These are phyloP conservation scores for Colletotrichum ledebouriae DNA, from an alignment of 2,329 filamentous ascomycete species.

Conservation along the genomic window DNA sequence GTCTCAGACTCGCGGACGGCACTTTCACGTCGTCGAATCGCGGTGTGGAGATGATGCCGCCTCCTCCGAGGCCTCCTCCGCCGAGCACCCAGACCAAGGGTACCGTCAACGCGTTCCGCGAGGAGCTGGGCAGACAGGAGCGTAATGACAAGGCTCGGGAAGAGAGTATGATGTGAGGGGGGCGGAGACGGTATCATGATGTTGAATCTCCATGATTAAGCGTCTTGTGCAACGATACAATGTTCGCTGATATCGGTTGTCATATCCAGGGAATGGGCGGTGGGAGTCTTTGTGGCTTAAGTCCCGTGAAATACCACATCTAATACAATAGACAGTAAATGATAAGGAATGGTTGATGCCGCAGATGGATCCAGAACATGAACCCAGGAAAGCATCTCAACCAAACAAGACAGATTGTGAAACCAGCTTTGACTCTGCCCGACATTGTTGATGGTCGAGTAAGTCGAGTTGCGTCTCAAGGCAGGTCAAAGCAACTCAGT, in stretches of 20 bases:
- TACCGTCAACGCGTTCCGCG: conserved; percentile 36
- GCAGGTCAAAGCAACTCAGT: no score
- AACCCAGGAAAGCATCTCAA: no score
- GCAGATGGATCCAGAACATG: not conserved
- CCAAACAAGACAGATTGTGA: no score
- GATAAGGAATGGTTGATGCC: not conserved
- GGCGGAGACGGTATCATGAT: not conserved
- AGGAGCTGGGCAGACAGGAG: conserved; percentile 40
- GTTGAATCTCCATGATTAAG: not conserved
- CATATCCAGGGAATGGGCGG: no score
- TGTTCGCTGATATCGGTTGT: not conserved
- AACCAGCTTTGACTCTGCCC: no score
- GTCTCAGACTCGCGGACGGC: conserved; percentile 23
- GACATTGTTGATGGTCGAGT: no score
- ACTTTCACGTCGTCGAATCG: conserved; percentile 37
- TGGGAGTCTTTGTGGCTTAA: not conserved
- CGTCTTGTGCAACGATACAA: not conserved
- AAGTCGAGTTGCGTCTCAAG: no score
- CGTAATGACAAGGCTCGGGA: conserved; percentile 23
- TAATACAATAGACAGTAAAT: not conserved
- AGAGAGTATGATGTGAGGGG: conserved; percentile 15
- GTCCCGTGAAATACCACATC: not conserved
- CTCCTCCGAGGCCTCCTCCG: conserved; percentile 30
- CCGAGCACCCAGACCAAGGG: not conserved
- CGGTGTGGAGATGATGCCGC: conserved; percentile 41